phyloP scores from a whole-genome alignment of 495 filamentous ascomycete species.

The Rostrohypoxylon terebratum region DNA sequence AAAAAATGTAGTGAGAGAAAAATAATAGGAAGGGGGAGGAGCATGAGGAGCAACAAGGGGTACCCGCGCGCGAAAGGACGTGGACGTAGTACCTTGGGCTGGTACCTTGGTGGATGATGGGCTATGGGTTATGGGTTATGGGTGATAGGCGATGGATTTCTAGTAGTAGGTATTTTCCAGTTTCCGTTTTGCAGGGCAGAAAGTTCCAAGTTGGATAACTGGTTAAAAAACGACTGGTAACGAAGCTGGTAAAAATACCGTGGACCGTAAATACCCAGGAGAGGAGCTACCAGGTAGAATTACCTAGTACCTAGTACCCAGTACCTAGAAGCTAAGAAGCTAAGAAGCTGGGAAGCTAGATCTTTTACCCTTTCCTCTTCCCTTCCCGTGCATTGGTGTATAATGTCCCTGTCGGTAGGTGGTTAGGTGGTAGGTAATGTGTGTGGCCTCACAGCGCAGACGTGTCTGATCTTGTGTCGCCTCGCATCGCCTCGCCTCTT shows the following conservation, averaged over 20 bases:
- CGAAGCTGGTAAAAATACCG: conserved; percentile 19
- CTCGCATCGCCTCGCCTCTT: conserved; percentile 47
- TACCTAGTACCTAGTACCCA: not conserved
- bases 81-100: conserved; percentile 27
- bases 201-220: not conserved
- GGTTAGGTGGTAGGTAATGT: conserved; percentile 42
- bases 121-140: not conserved
- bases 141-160: not conserved
- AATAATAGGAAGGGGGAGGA: conserved; percentile 8
- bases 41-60: conserved; percentile 22
- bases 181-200: conserved; percentile 4
- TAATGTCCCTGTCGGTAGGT: conserved; percentile 39
- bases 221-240: not conserved
- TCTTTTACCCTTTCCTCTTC: conserved; percentile 26
- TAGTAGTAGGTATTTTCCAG: not conserved
- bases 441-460: conserved; percentile 46
- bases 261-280: no score
- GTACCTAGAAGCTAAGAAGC: no score
- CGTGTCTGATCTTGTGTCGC: conserved; percentile 48
- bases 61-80: conserved; percentile 31
- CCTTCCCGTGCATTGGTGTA: conserved; percentile 30
- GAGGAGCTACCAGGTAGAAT: not conserved
- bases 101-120: conserved; percentile 12
- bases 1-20: conserved; percentile 13
- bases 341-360: not conserved